Percentiles rank a stretch among this genome's conserved stretches.
Conservation (phyloP, 345 rosid species). For the Boechera retrofracta region DNA sequence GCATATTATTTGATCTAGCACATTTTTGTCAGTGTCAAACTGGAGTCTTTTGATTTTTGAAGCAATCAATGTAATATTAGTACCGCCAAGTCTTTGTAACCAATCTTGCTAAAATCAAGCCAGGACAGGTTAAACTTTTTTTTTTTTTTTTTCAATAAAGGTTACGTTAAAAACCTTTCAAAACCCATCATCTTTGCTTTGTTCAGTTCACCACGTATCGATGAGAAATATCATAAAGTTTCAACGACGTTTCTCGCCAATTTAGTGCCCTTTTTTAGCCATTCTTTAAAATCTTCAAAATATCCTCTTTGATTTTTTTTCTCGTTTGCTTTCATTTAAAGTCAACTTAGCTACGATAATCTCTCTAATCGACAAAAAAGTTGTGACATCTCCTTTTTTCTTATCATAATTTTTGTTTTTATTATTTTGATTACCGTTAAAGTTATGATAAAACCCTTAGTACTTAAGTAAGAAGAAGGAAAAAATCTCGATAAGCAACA, state of each 20-base stretch:
- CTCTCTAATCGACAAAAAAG: constrained; percentile 35
- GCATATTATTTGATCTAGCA: not conserved
- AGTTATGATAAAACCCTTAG: constrained; percentile 5
- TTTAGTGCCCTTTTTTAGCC: too few relatives aligned
- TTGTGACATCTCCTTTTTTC: constrained; percentile 7
- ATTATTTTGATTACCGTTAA: constrained; percentile 14
- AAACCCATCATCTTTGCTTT: too few relatives aligned
- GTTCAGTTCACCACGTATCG: too few relatives aligned
- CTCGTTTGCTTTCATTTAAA: constrained; percentile 26
- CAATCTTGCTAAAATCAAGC: too few relatives aligned
- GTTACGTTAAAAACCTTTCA: too few relatives aligned
- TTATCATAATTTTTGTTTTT: constrained; percentile 24
- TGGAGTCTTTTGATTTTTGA: not conserved
- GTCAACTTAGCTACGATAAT: constrained; percentile 29
- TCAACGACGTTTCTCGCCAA: too few relatives aligned
- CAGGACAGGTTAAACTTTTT: too few relatives aligned
- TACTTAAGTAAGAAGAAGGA: not conserved
- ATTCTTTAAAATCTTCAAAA: not conserved
- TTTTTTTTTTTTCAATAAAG: too few relatives aligned
- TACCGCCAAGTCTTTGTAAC: too few relatives aligned
- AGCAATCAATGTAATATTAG: too few relatives aligned
- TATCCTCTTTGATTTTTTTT: constrained; percentile 2
- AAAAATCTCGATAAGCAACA: not conserved
- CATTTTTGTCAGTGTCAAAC: not conserved
- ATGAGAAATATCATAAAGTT: too few relatives aligned